Evolutionary conservation across 176 grass and related monocot genomes (phyloP), one percentile per base, ranked within the genome.

Genomic region (Raddia distichophylla): DNA sequence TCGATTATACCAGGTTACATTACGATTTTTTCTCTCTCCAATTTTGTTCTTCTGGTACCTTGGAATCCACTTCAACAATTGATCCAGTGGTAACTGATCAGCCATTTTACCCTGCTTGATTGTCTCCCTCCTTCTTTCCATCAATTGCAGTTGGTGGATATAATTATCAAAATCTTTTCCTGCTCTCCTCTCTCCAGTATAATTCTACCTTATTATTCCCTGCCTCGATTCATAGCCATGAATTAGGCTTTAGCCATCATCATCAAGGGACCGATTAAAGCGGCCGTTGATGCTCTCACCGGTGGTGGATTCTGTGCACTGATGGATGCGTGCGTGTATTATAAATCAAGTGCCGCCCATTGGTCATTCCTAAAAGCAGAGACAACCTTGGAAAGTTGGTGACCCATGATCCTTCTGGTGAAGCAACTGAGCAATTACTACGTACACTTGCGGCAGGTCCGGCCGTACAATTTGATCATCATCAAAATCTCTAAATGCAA

Each of bases 341-440:
- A 32, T 10, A 83, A 83, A 83, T 72, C 80, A 73, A 83, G 46
- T 7, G 67, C 22, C 6, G 3, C 15, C 27, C 59, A 83, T 73
- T 73, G 80, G 66, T n/a, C n/a, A n/a, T n/a, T n/a, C n/a, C n/a
- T n/a, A 69, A 67, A 67, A 78, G 80, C 59, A 59, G 43, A 35
- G 43, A 35, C 50, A 64, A 37, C 52, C 77, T 49, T 71, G 33
- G 20, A 65, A 65, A 73, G 59, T 15, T 16, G n/a, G n/a, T n/a
- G n/a, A n/a, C n/a, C n/a, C n/a, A n/a, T n/a, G 58, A 79, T 56
- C 73, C 58, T 85, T 65, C 7, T 1, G 48, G 48, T 22, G 16
- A 86, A 86, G 75, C 67, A 79, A 85, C 75, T 64, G 75, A 79
- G 57, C 67, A 35, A 53, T 46, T 16, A 3, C 10, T 7, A 53